A percentile compares a stretch with the other conserved stretches of the same genome.
These are phyloP conservation scores for Nymphaea colorata DNA, from an alignment of 164 flowering plant genomes.

Conservation along the genomic window DNA sequence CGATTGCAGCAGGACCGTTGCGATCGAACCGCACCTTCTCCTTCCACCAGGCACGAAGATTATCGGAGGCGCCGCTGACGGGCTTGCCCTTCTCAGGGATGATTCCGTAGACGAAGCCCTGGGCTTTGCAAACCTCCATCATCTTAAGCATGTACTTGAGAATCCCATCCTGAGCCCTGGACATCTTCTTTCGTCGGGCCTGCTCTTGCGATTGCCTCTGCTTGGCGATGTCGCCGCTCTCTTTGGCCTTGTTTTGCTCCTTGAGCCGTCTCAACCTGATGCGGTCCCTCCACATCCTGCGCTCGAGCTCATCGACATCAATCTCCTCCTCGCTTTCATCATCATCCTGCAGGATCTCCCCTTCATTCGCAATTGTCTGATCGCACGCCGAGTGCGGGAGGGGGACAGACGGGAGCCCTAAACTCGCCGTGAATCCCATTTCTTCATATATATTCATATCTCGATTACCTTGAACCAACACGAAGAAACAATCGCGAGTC, in stretches of 20 bases:
- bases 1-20: slow-evolving; percentile 80
- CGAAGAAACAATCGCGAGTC: too few species aligned
- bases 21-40: slow-evolving; percentile 79
- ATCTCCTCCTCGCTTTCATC: slow-evolving; percentile 39
- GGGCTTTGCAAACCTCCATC: slow-evolving; percentile 93
- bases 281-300: slow-evolving; percentile 46
- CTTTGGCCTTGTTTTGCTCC: slow-evolving; percentile 40
- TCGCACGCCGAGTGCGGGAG: slow-evolving; percentile 9
- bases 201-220: slow-evolving; percentile 56
- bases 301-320: slow-evolving; percentile 47
- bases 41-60: slow-evolving; percentile 90
- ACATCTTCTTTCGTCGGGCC: slow-evolving; percentile 85
- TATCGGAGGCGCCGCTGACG: slow-evolving; percentile 84
- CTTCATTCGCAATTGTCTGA: slow-evolving; percentile 20
- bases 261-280: slow-evolving; percentile 33
- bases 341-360: slow-evolving; percentile 15
- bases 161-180: slow-evolving; percentile 80
- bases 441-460: slow-evolving; percentile 24
- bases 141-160: slow-evolving; percentile 78
- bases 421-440: slow-evolving; percentile 15
- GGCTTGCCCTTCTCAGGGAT: slow-evolving; percentile 90
- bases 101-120: slow-evolving; percentile 84
- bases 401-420: slow-evolving; percentile 17
- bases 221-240: slow-evolving; percentile 24
- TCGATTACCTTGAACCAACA: too few species aligned